Percentiles rank a stretch among this genome's conserved stretches.
phyloP scores from a whole-genome alignment of 345 rosid genomes.

The Mallotus nudiflorus region DNA sequence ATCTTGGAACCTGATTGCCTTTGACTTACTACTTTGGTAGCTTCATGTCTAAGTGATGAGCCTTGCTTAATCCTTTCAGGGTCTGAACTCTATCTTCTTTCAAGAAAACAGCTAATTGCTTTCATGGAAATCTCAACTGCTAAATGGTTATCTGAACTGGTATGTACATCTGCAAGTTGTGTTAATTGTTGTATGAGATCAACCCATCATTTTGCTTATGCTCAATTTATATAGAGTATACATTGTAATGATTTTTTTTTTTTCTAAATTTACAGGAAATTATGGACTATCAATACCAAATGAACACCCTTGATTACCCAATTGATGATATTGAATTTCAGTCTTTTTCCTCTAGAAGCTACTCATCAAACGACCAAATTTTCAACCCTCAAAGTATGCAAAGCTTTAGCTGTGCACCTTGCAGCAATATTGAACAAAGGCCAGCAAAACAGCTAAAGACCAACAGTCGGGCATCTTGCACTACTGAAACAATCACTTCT shows the following conservation, averaged over 20 bases:
- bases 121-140: constrained; percentile 34
- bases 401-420: constrained; percentile 1
- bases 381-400: constrained; percentile 16
- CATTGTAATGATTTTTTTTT: background rate
- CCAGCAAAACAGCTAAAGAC: constrained; percentile 40
- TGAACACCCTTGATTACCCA: constrained; percentile 26
- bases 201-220: background rate
- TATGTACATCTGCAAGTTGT: constrained; percentile 10
- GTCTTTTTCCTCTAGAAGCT: constrained; percentile 23
- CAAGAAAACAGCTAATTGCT: background rate
- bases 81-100: background rate
- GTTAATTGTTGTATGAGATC: background rate
- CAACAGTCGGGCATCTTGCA: constrained; percentile 34
- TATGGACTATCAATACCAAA: constrained; percentile 36
- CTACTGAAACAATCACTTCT: constrained; percentile 14
- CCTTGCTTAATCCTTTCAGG: background rate
- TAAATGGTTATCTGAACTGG: constrained; percentile 40
- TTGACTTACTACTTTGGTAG: background rate
- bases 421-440: constrained; percentile 17
- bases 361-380: constrained; percentile 12
- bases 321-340: constrained; percentile 32
- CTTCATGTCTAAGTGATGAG: background rate
- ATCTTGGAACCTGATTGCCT: background rate
- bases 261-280: constrained; percentile 30
- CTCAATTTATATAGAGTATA: background rate